Conservation (phyloP, 2,329 filamentous ascomycete species). For the Apiospora arundinis region DNA sequence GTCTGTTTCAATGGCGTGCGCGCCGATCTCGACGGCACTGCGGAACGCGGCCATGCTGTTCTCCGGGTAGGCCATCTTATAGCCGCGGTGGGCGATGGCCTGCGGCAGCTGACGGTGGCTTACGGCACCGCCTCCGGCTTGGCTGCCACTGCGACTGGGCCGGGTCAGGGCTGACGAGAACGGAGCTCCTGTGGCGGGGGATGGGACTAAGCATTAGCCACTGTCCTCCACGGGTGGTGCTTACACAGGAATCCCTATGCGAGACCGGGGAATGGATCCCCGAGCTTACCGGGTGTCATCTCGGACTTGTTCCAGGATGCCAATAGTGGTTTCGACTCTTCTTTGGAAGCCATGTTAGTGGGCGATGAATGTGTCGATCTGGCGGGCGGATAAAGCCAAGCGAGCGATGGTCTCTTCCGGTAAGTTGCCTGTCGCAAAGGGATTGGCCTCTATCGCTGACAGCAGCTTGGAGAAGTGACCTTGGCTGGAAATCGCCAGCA, state of each 20-base stretch:
- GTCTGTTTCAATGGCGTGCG: constrained; percentile 88
- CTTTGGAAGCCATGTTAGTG: constrained; percentile 16
- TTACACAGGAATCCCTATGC: not conserved
- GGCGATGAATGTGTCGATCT: not conserved
- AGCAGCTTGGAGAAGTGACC: not conserved
- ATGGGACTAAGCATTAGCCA: not conserved
- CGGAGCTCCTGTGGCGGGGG: constrained; percentile 13
- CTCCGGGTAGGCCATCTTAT: constrained; percentile 80
- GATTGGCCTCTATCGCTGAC: not conserved
- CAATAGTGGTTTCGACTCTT: constrained; percentile 23
- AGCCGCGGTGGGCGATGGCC: constrained; percentile 79
- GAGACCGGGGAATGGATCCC: not conserved
- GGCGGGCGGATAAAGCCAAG: not conserved
- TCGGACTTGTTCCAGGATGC: not conserved
- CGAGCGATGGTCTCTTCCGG: not conserved
- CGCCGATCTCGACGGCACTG: constrained; percentile 74
- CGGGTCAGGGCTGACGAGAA: constrained; percentile 20
- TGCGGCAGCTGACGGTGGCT: constrained; percentile 58
- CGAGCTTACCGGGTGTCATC: constrained; percentile 20
- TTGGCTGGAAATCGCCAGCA: not conserved
- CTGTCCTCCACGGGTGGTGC: not conserved
- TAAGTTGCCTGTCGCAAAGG: not conserved
- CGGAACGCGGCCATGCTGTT: constrained; percentile 84
- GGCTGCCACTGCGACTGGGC: not conserved
- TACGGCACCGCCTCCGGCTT: not conserved